Evolutionary conservation across 345 rosid genomes (phyloP), one percentile per base, ranked within the genome.

Genomic region (Melaleuca alternifolia): DNA sequence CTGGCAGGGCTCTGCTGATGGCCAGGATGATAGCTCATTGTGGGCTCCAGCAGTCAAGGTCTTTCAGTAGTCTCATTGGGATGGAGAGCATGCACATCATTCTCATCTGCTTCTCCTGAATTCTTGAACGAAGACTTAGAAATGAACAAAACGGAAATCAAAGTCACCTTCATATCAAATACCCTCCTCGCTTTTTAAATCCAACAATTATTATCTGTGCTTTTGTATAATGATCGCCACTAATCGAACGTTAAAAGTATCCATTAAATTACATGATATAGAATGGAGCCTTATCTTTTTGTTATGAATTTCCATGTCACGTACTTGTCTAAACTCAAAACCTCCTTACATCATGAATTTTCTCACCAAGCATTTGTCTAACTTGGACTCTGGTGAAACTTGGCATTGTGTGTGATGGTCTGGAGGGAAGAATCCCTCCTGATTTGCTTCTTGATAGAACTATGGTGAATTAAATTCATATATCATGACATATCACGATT

Each of bases 361-460:
- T 28, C 28, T 56, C 2, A 56, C 28, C 28, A 56, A 56, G 28
- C 28, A 56, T 56, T 56, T 56, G 13, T 56, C 14, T 56, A 56
- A 56, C 62, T 56, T 56, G 41, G 41, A 41, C 41, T 41, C 4
- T 41, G 41, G 41, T 41, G 41, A 41, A 41, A 2, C 41, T 2
- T 41, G 41, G 41, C 41, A 41, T 2, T 41, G 41, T 41, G 41
- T 41, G 41, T 41, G 41, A 41, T 41, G 41, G 41, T 41, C 41
- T 41, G 41, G 41, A 41, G 41, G 41, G 41, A 41, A 56, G 24
- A 56, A 56, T n/a, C 4, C 61, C 61, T 3, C 8, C 1, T 56
- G 0, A 0, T 4, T 13, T 24, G 24, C 24, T 0, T 20, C 18
- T 10, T 0, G 6, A 37, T 12, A 71, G 16, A 33, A 16, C 6